Base-by-base conservation (phyloP, 768 basidiomycete species). In the Phaeotremella fagi region DNA sequence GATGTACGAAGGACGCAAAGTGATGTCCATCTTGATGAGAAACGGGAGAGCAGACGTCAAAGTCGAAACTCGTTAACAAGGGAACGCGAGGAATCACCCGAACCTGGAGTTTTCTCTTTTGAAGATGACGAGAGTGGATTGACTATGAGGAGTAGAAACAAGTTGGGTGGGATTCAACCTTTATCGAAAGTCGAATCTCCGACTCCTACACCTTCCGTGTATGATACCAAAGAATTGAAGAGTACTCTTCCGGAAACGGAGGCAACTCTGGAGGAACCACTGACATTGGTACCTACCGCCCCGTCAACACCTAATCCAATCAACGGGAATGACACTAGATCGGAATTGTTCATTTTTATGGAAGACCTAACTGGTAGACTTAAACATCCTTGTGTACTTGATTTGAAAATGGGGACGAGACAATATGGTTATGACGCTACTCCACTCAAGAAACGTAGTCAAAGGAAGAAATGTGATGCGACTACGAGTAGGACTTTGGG, bases 371-470 rank as follows among this genome's bases (percentile, higher is more conserved):
- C 95, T 2, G 95, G 95, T 23, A 79, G 87, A 28, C 75, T 95
- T 68, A 92, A 87, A 75, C 82, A 81, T 45, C 88, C 95, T 7
- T 99, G 95, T 68, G 94, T 99, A 36, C 82, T 98, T 66, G 95
- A 99, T 75, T 78, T 99, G 64, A 99, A 99, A 79, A 98, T 98
- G 95, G 95, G 95, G n/a, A 97, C 92, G 26, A 80, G 95, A 28
- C 95, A 99, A 77, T 97, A 98, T 75, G 95, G 95, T 18, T 87
- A 94, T 78, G 90, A 95, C 63, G 95, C 95, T 23, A 87, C 86
- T 7, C 77, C 84, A 1, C 79, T 83, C 48, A 99, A 99, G 79
- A 97, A 95, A 82, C 91, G 87, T 78, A 97, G 92, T 70, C 95
- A 99, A 77, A 83, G 92, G 50, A 95, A 95, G 77, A 99, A 99